Evolutionary conservation across 73 alveolate species (phyloP).

Genomic region (Breviolum minutum): DNA sequence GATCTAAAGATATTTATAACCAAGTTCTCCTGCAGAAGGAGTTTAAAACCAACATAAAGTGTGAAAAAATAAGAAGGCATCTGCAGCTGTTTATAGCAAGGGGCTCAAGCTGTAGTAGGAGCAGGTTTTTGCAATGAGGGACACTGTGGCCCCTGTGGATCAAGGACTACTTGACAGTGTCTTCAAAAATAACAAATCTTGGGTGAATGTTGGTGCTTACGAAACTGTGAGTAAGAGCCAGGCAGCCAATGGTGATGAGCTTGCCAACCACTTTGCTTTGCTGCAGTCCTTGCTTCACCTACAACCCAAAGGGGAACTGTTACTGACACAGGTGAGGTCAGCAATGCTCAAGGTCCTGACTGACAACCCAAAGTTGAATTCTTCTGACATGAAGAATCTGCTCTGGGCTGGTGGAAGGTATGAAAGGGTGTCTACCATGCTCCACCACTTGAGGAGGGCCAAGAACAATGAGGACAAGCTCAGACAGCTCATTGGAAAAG

Average conservation of each 20-base stretch:
- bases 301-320: background rate
- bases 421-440: background rate
- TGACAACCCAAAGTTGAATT: background rate
- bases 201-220: background rate
- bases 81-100: background rate
- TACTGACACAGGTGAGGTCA: background rate
- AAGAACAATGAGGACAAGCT: background rate
- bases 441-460: background rate
- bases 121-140: background rate
- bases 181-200: background rate
- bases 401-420: background rate
- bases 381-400: background rate
- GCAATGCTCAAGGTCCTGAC: background rate
- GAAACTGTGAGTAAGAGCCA: background rate
- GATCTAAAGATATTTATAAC: background rate
- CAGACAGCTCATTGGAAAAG: background rate
- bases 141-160: background rate
- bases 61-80: background rate
- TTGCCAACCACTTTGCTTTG: background rate
- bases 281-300: background rate
- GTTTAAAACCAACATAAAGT: background rate
- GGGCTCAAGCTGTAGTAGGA: background rate
- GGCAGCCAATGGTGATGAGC: background rate
- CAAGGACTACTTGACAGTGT: background rate
- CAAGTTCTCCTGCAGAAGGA: background rate